Evolutionary conservation across 1,139 yeast species (phyloP), one percentile per base, ranked within the genome.

Genomic region (Yamadazyma membranifaciens): DNA sequence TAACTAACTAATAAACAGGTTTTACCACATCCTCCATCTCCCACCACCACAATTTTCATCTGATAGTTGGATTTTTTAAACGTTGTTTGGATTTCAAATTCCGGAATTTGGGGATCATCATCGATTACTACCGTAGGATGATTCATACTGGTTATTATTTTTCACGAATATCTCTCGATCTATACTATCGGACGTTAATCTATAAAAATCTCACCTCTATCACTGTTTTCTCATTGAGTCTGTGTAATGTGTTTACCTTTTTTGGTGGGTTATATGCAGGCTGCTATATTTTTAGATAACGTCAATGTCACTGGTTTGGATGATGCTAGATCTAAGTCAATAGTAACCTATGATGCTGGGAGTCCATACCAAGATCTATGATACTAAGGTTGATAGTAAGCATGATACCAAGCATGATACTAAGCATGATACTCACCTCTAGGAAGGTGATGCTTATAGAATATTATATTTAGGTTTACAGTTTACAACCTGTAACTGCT

Each of bases 11-110:
- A 65, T 46, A 91, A 64, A 50, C 95, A 86, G 0, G 98, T 91
- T 62, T 91, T 91, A 26, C 98, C 98, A 58, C 96, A 87, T 11
- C 94, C 95, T 50, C 95, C 95, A 60, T 91, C 98, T 4, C 98
- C 98, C 4, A 91, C 96, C 16, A 88, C 91, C 15, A 89, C 92
- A 20, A 87, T 65, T 55, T 87, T 86, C 63, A 80, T 69, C 47
- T 73, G 71, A 45, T 73, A 61, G 37, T 59, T 48, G 37, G 73
- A 61, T 38, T 62, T 60, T 43, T 65, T 65, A 49, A 64, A 59
- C 31, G 56, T 52, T 11, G 56, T 50, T 39, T 62, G 67, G 45
- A 68, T 62, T 13, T 57, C 57, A 50, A 64, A 72, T 37, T 62
- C 43, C 13, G 77, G 76, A 25, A 69, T 62, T 16, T 56, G 46